These are phyloP conservation scores for Withania somnifera DNA, from an alignment of 305 asterid genomes.

Conservation along the genomic window DNA sequence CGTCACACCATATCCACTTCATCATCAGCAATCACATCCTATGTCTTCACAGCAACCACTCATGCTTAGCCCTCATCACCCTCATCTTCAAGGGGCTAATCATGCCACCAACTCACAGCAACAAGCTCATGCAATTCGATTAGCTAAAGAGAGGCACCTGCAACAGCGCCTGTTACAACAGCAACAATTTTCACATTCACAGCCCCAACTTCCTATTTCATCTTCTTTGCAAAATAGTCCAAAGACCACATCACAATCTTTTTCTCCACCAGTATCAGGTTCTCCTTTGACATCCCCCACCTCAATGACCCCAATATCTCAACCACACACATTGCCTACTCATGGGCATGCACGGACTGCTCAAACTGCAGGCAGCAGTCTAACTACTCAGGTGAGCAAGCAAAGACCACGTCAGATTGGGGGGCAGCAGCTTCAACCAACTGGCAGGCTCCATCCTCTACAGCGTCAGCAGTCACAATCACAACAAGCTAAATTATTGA, in stretches of 20 bases:
- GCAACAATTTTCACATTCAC: constrained; percentile 38
- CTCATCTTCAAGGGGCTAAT: constrained; percentile 56
- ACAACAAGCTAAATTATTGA: constrained; percentile 50
- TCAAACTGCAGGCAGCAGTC: constrained; percentile 38
- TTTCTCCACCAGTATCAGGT: constrained; percentile 33
- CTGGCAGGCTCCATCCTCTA: constrained; percentile 61
- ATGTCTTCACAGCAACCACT: constrained; percentile 44
- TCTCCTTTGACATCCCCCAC: constrained; percentile 37
- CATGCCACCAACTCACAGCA: constrained; percentile 48
- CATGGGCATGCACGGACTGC: constrained; percentile 44
- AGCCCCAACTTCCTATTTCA: constrained; percentile 44
- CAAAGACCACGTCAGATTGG: constrained; percentile 41
- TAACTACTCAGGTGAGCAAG: constrained; percentile 38
- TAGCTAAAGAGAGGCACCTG: constrained; percentile 67
- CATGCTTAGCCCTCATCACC: constrained; percentile 32
- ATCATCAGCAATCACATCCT: constrained; percentile 45
- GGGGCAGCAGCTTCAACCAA: constrained; percentile 48
- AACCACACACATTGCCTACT: constrained; percentile 35
- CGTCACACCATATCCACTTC: constrained; percentile 38
- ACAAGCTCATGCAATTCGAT: constrained; percentile 60
- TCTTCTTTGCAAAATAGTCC: constrained; percentile 47
- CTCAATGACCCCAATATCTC: constrained; percentile 35
- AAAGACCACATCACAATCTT: constrained; percentile 37
- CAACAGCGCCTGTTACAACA: constrained; percentile 44
- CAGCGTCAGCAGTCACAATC: constrained; percentile 40